These are phyloP conservation scores for Corynespora cassiicola DNA, from an alignment of 2,329 filamentous ascomycete genomes.

Conservation along the genomic window DNA sequence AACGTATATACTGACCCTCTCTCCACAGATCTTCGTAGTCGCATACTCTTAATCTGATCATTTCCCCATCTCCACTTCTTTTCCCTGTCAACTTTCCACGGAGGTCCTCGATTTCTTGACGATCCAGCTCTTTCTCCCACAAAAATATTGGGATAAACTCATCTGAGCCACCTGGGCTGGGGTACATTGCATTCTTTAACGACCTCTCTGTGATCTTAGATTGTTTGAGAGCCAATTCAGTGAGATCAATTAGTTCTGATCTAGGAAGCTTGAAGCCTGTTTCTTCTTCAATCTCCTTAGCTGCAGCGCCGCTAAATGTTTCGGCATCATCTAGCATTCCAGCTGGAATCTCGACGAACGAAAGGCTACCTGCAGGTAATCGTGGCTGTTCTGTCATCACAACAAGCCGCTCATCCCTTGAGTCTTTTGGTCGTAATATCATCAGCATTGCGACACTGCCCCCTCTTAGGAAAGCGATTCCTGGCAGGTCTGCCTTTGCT, in stretches of 20 bases:
- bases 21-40: conserved; percentile 58
- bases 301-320: conserved; percentile 59
- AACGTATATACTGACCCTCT: no score
- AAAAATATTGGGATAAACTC: conserved; percentile 63
- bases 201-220: conserved; percentile 25
- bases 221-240: conserved; percentile 51
- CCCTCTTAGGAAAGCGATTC: conserved; percentile 60
- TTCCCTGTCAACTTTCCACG: conserved; percentile 60
- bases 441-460: conserved; percentile 63
- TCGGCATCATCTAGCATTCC: conserved; percentile 65
- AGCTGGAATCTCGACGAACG: conserved; percentile 61
- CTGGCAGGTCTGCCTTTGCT: conserved; percentile 55
- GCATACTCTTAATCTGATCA: conserved; percentile 60
- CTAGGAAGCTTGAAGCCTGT: conserved; percentile 57
- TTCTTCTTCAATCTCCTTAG: conserved; percentile 63
- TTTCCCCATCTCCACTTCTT: conserved; percentile 58
- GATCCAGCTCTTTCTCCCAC: conserved; percentile 57
- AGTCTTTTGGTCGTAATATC: conserved; percentile 59
- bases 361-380: conserved; percentile 58
- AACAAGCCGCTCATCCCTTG: conserved; percentile 55
- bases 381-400: conserved; percentile 63
- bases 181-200: conserved; percentile 58
- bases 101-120: conserved; percentile 54
- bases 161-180: conserved; percentile 60
- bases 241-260: conserved; percentile 60